Conservation (phyloP, 2,329 filamentous ascomycete genomes). For the Ceratocystis eucalypticola region DNA sequence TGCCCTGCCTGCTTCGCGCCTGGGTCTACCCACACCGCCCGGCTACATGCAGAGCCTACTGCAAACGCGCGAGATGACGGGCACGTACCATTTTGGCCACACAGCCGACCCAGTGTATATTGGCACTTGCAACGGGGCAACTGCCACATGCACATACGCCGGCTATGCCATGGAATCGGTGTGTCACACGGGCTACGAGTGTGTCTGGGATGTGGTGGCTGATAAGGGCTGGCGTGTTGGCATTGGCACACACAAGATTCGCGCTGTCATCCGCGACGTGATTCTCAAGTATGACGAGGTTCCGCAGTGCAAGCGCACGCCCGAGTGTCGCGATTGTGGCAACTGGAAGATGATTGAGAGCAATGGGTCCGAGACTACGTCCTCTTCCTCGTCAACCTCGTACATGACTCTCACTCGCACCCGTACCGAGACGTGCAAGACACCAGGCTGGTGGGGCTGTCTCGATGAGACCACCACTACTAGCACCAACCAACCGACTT, state of each 20-base stretch:
- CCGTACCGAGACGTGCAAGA: constrained; percentile 75
- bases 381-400: constrained; percentile 38
- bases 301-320: constrained; percentile 60
- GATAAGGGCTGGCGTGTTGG: constrained; percentile 89
- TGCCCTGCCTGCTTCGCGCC: constrained; percentile 67
- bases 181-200: constrained; percentile 83
- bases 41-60: constrained; percentile 57
- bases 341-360: constrained; percentile 93
- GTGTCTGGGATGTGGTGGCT: constrained; percentile 80
- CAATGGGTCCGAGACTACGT: constrained; percentile 67
- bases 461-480: constrained; percentile 47
- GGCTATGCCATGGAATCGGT: constrained; percentile 87
- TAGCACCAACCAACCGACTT: constrained; percentile 26
- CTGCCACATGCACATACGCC: constrained; percentile 75
- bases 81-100: constrained; percentile 82
- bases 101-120: constrained; percentile 93
- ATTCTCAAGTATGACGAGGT: constrained; percentile 70
- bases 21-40: constrained; percentile 77
- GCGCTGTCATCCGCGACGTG: constrained; percentile 75
- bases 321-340: constrained; percentile 76
- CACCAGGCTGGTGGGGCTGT: constrained; percentile 85
- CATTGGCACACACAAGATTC: constrained; percentile 82
- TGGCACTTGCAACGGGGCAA: constrained; percentile 81
- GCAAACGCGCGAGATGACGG: constrained; percentile 59
- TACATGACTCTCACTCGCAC: constrained; percentile 48